phyloP scores from a whole-genome alignment of 2,329 filamentous ascomycete species.

The Diaporthe citriasiana region DNA sequence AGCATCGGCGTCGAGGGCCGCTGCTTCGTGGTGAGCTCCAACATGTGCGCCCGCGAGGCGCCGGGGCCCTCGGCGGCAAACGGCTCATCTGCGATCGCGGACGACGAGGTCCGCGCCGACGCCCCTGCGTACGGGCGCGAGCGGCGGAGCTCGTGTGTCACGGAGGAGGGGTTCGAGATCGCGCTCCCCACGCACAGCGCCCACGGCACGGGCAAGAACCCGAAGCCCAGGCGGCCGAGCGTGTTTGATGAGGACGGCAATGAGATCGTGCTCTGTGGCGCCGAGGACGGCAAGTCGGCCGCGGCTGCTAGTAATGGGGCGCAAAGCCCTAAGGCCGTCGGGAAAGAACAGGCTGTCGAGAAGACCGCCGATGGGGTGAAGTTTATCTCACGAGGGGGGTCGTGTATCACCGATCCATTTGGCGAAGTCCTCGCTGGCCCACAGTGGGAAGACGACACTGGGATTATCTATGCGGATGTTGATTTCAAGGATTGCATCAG shows the following conservation, averaged over 20 bases:
- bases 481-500: conserved; percentile 91
- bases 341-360: conserved; percentile 43
- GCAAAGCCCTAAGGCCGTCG: conserved; percentile 29
- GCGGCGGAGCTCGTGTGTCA: conserved; percentile 58
- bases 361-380: conserved; percentile 53
- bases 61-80: conserved; percentile 47
- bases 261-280: conserved; percentile 57
- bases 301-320: conserved; percentile 32
- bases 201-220: neutral
- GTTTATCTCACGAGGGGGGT: conserved; percentile 82
- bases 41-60: conserved; percentile 79
- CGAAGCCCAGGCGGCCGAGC: conserved; percentile 41
- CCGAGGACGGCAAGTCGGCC: conserved; percentile 36
- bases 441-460: conserved; percentile 83
- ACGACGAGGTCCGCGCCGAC: conserved; percentile 54
- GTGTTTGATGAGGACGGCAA: conserved; percentile 55
- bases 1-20: conserved; percentile 86
- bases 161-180: conserved; percentile 63
- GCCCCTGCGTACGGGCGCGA: conserved; percentile 55
- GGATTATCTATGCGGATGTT: conserved; percentile 78
- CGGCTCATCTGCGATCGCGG: neutral
- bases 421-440: conserved; percentile 86
- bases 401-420: conserved; percentile 82
- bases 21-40: conserved; percentile 87
- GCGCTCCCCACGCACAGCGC: conserved; percentile 54